Conservation (phyloP, 2,329 filamentous ascomycete species). For the Blastomyces silverae region DNA sequence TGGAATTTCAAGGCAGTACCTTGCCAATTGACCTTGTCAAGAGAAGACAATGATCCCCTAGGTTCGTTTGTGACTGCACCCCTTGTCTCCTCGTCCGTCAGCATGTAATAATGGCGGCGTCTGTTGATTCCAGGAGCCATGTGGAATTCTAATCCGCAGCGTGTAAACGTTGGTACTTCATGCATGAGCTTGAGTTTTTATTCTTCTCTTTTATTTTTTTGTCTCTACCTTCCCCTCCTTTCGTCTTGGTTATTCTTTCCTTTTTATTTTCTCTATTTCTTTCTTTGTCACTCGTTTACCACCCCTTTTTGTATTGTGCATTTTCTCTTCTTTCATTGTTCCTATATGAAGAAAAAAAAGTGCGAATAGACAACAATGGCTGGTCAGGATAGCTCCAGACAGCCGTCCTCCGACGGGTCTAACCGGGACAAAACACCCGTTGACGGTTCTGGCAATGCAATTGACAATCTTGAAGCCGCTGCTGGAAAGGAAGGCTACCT, state of each 20-base stretch:
- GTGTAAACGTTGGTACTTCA: neutral
- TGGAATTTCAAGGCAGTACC: neutral
- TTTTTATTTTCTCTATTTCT: neutral
- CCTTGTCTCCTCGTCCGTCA: neutral
- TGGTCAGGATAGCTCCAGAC: neutral
- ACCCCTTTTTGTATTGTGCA: neutral
- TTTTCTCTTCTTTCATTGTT: neutral
- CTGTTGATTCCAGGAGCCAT: neutral
- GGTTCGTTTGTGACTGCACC: neutral
- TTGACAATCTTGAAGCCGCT: slow-evolving; percentile 7
- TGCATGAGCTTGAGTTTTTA: neutral
- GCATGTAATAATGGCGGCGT: neutral
- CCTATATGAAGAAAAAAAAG: neutral
- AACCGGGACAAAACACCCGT: neutral
- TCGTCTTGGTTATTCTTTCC: neutral
- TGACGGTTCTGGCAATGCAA: neutral
- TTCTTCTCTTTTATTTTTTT: neutral
- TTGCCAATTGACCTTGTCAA: neutral
- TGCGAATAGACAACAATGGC: neutral
- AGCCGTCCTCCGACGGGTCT: slow-evolving; percentile 6
- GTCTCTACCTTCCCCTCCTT: neutral
- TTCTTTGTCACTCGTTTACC: neutral
- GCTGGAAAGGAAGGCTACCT: slow-evolving; percentile 28
- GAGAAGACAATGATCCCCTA: neutral
- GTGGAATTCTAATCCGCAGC: neutral